These are phyloP conservation scores for Thymus quinquecostatus DNA, from an alignment of 257 asterid genomes.

Conservation along the genomic window DNA sequence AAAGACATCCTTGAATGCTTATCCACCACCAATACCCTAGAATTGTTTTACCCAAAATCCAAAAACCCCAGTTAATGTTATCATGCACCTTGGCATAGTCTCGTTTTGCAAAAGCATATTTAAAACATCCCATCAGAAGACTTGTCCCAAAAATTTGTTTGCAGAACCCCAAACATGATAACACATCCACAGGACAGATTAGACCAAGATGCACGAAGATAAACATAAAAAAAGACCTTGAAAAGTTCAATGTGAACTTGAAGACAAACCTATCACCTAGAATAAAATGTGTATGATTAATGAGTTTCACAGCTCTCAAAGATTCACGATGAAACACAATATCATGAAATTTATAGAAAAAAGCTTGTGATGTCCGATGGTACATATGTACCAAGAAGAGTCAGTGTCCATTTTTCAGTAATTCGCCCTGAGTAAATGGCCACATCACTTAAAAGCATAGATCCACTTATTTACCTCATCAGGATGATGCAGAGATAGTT, in stretches of 20 bases:
- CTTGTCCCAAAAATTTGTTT: no score
- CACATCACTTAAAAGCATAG: slow-evolving; percentile 29
- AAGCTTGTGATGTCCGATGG: slow-evolving; percentile 12
- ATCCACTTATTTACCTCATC: slow-evolving; percentile 66
- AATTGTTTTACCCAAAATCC: no score
- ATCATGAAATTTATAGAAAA: slow-evolving; percentile 1
- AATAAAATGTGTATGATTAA: neutral
- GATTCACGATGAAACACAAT: slow-evolving; percentile 1
- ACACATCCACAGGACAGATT: neutral
- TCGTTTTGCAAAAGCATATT: neutral
- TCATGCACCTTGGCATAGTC: neutral
- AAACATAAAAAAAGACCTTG: neutral
- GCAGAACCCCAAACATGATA: no score
- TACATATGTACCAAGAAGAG: slow-evolving; percentile 18
- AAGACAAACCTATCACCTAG: neutral
- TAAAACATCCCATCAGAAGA: neutral
- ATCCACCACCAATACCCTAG: neutral
- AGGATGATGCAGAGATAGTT: slow-evolving; percentile 77
- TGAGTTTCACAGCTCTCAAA: neutral
- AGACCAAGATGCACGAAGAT: neutral
- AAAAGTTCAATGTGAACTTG: neutral
- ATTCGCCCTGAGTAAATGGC: slow-evolving; percentile 23
- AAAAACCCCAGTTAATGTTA: neutral
- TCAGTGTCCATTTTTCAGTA: slow-evolving; percentile 12
- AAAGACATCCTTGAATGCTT: neutral